Base-by-base conservation (phyloP, 345 rosid genomes). In the Barbarea vulgaris region DNA sequence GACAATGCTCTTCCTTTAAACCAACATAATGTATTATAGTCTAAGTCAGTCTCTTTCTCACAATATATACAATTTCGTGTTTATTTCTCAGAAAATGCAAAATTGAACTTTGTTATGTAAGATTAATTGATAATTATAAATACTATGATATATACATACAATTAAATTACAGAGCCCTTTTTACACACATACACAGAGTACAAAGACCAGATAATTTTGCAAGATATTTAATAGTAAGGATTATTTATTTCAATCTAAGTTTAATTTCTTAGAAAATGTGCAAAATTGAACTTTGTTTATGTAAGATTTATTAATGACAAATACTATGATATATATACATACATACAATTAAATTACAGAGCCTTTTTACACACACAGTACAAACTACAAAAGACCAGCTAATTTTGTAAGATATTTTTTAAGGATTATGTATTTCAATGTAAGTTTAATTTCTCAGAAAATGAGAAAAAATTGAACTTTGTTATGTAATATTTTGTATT, bases 1-100 rank as follows among this genome's bases (percentile, higher is more conserved):
- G 85, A 12, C 44, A 85, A 41, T 24, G 86, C 96, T 82, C 87
- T 90, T 48, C 85, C 97, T 88, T 64, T 6, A 21, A 41, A 21
- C 48, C 37, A 64, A 5, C 52, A 54, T n/a, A 4, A 64, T 9
- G 54, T 15, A 75, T n/a, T n/a, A n/a, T n/a, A n/a, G n/a, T n/a
- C n/a, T 66, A 21, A 64, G 4, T 51, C 24, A 46, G n/a, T 14
- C 27, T 55, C 25, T 41, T 41, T 12, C 52, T 46, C 11, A 31
- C 18, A 19, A 46, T 10, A 4, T 30, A 17, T 9, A 46, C 19
- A 64, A 15, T 39, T 24, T 60, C 19, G 2, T 24, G 25, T 24
- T 34, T 0, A 37, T 22, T 30, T 36, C 9, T 42, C 25, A n/a
- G 68, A 17, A 44, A 27, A 22, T 37, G 4, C 46, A 53, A 37